phyloP scores from a whole-genome alignment of 495 filamentous ascomycete genomes.

The Aspergillus ostianus region DNA sequence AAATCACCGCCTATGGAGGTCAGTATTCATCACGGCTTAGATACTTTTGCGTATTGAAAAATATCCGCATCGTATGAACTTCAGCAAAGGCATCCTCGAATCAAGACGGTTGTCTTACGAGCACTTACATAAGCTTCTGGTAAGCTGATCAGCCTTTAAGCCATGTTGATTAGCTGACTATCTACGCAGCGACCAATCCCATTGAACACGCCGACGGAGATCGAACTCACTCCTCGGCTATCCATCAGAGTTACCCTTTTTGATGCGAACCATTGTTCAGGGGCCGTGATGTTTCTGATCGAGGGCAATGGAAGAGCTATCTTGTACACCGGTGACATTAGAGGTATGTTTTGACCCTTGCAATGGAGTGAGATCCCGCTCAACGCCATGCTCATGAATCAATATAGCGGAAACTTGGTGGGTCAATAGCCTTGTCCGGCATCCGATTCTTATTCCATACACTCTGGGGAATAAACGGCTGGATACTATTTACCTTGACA shows the following conservation, averaged over 20 bases:
- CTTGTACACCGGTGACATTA: constrained; percentile 90
- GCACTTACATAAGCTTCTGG: constrained; percentile 69
- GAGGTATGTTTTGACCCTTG: too few relatives aligned
- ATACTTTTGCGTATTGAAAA: constrained; percentile 71
- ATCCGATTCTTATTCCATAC: constrained; percentile 76
- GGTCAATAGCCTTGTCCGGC: constrained; percentile 61
- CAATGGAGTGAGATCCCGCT: too few relatives aligned
- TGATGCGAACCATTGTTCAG: constrained; percentile 90
- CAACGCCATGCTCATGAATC: too few relatives aligned
- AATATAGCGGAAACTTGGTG: constrained; percentile 64
- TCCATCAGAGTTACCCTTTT: constrained; percentile 78
- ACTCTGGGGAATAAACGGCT: constrained; percentile 61
- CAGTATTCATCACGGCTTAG: constrained; percentile 25
- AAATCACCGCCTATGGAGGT: background rate
- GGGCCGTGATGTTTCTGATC: constrained; percentile 93
- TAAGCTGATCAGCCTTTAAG: constrained; percentile 13
- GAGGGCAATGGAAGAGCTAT: constrained; percentile 73
- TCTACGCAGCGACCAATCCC: constrained; percentile 68
- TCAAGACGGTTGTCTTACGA: constrained; percentile 65
- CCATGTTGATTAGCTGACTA: background rate
- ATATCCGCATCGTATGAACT: constrained; percentile 76
- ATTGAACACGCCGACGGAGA: constrained; percentile 72
- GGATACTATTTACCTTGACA: constrained; percentile 85
- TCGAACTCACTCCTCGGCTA: constrained; percentile 69
- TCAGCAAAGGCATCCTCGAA: constrained; percentile 74